Evolutionary conservation across 345 rosid genomes (phyloP), one percentile per base, ranked within the genome.

Genomic region (Rhizophora mangle): DNA sequence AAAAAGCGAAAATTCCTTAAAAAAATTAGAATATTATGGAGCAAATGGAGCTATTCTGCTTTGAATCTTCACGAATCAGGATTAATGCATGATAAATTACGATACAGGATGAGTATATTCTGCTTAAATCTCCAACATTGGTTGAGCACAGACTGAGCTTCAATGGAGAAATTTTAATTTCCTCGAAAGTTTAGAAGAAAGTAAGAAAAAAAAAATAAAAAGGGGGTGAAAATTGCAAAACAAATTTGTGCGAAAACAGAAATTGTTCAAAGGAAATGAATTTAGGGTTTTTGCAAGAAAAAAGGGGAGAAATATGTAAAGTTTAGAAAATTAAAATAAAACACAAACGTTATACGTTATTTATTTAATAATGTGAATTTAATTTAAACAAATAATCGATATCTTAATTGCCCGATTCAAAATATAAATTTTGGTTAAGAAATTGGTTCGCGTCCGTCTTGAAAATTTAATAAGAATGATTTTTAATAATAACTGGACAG

Each of bases 361-460:
- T 36, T 64, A 83, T 74, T 81, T 80, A 82, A 84, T 71, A 86
- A 74, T 82, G 65, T 30, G 68, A 80, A 79, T 57, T 82, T 81
- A 84, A 75, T 76, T 73, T 34, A 34, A 77, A 0, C 49, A 43
- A 43, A 69, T 78, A 21, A 62, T 73, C 71, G 83, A 79, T 93
- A 84, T 84, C 85, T 79, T 82, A 87, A 83, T 86, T 82, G 83
- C 72, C 34, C 83, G 84, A 87, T 73, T 82, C 78, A 81, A 79
- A 89, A 85, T 86, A 88, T 91, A 81, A 83, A 94, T 80, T 89
- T 80, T 86, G 90, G 89, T 94, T 94, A 89, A 89, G 85, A 88
- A 85, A 86, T 85, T 78, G 89, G 77, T 88, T 86, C 86, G 83
- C 85, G 97, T 94, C 96, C 97, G 96, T 87, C 92, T 84, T 72